These are phyloP conservation scores for Jimgerdemannia flammicorona DNA, from an alignment of 192 early-diverging fungal species.

Conservation along the genomic window DNA sequence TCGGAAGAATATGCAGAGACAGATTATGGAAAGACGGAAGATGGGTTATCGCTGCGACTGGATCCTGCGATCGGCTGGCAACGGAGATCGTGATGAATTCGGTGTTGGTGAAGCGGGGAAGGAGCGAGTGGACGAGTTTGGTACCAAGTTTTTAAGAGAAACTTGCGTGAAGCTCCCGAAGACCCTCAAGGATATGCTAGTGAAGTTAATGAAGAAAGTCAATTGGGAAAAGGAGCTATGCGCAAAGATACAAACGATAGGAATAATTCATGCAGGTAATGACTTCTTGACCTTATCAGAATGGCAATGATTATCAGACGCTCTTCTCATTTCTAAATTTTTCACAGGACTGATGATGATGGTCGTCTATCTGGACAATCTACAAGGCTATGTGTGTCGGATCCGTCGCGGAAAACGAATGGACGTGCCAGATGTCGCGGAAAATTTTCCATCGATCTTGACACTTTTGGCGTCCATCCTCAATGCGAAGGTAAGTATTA, in stretches of 20 bases:
- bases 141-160: slow-evolving; percentile 16
- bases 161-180: slow-evolving; percentile 10
- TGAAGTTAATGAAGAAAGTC: slow-evolving; percentile 15
- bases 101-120: slow-evolving; percentile 6
- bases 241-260: slow-evolving; percentile 13
- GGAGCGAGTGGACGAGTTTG: slow-evolving; percentile 6
- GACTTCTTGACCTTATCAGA: not conserved
- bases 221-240: slow-evolving; percentile 4
- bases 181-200: slow-evolving; percentile 14
- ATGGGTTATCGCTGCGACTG: slow-evolving; percentile 6
- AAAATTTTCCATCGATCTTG: no score
- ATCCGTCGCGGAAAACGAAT: no score
- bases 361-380: no score
- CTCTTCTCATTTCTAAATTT: no score
- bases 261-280: slow-evolving; percentile 16
- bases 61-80: slow-evolving; percentile 10
- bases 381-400: no score
- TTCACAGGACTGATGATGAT: no score
- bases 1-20: slow-evolving; percentile 18
- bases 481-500: no score
- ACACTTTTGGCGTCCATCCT: no score
- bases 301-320: no score
- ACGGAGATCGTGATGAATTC: slow-evolving; percentile 8
- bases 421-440: no score
- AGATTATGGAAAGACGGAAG: slow-evolving; percentile 4